Base-by-base conservation (phyloP, 2,329 filamentous ascomycete genomes). In the Aspergillus eucalypticola region DNA sequence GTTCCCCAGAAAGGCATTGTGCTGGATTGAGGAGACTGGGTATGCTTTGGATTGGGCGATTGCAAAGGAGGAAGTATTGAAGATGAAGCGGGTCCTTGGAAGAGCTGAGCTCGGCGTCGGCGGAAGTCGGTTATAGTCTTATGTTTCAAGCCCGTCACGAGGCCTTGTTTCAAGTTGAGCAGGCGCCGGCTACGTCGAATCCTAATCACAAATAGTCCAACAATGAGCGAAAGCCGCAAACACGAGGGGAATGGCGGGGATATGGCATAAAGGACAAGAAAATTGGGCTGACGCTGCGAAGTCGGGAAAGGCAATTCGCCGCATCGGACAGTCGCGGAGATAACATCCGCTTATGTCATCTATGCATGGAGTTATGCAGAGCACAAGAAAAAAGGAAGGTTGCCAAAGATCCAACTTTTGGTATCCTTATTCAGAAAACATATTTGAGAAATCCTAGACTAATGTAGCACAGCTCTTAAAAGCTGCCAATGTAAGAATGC, bases 1-100 rank as follows among this genome's bases (percentile, higher is more conserved):
- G 69, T 67, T 49, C 70, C 61, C 70, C 72, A 74, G 60, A 73
- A 62, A 66, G 72, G 72, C 60, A 60, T 67, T 56, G 39, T 61
- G 56, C 35, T 10, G n/a, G 17, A 11, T 49, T 15, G n/a, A 21
- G 4, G 46, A 50, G 7, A 17, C 7, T 49, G 15, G 46, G 23
- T 15, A 13, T 23, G 19, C 11, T 50, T 17, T 15, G 19, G 3
- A 29, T 17, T 27, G 46, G 15, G 46, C 46, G 25, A 29, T 5
- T 17, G 17, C n/a, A 10, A 17, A 54, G 27, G 52, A 11, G 21
- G 25, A 44, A 38, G 41, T 25, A 42, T 19, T 27, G 41, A 55
- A 44, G 29, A 10, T 55, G 19, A 41, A 41, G 41, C 50, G 50
- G 50, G 35, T 38, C 35, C 21, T 25, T 44, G 32, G 10, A 46